Base-by-base conservation (phyloP, 2,329 filamentous ascomycete genomes). In the Colletotrichum noveboracense region DNA sequence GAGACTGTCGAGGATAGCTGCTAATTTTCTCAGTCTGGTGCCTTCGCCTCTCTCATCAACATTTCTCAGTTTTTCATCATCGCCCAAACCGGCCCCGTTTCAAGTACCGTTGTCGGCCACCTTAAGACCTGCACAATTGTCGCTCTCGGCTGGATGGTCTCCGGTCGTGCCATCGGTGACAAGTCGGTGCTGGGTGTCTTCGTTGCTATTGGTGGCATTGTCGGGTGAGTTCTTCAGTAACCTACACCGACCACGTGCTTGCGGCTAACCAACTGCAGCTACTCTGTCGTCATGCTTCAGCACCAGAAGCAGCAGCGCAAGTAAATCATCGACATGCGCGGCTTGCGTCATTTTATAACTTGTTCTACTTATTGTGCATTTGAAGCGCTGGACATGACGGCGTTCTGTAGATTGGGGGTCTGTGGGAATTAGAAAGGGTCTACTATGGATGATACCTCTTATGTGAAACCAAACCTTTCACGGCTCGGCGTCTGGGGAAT, bases 121-220 rank as follows among this genome's bases (percentile, higher is more conserved):
- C 85, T 92, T 43, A 93, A 93, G 84, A 93, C 91, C 0, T 93
- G 91, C 79, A 89, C 89, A 7, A 93, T 93, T 77, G 91, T 93
- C n/a, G 88, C 88, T 21, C 83, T 93, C 6, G 91, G 92, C 34
- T 93, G 92, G 92, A 84, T 86, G 71, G 86, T 85, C 1, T 91
- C 88, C 13, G 89, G 90, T 10, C 84, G 90, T n/a, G 87, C 88
- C 12, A 87, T 91, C 32, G 87, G 88, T 16, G 90, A 92, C 79
- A 90, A 87, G 81, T 89, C 89, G 7, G 82, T 91, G 26, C 77
- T 90, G 58, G 91, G 91, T 28, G 88, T 92, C 38, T 81, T 91
- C 7, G 81, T 91, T 75, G 91, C 91, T 7, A 84, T 93, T 66
- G 87, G 86, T 30, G 91, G 90, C 58, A 92, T 92, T 66, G 86